A percentile compares a stretch with the other conserved stretches of the same genome.
phyloP scores from a whole-genome alignment of 208 protist species.

The Acanthamoeba healyi region DNA sequence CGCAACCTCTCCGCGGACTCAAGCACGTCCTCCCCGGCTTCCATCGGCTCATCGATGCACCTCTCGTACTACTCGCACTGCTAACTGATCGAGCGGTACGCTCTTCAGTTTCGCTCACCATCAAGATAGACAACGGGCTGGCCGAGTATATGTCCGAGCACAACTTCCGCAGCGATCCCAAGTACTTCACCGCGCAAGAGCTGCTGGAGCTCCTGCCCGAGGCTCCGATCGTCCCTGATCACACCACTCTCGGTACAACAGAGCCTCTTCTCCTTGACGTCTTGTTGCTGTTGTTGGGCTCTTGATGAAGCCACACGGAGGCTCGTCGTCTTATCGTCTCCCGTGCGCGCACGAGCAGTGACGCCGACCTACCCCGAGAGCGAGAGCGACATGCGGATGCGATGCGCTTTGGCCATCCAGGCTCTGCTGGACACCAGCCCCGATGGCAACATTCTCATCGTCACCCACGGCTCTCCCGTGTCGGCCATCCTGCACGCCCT shows the following conservation, averaged over 20 bases:
- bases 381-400: neutral
- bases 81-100: too few relatives aligned
- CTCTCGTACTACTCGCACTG: too few relatives aligned
- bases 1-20: too few relatives aligned
- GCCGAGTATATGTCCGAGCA: neutral
- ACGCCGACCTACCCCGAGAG: neutral
- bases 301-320: too few relatives aligned
- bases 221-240: neutral
- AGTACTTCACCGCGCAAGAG: neutral
- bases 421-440: neutral
- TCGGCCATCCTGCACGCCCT: conserved; percentile 5
- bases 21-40: too few relatives aligned
- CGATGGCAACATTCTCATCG: neutral
- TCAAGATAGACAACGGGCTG: neutral
- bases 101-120: neutral
- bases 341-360: neutral
- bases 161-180: neutral
- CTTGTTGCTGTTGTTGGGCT: too few relatives aligned
- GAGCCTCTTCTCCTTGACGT: neutral
- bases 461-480: neutral
- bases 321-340: too few relatives aligned
- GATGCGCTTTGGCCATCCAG: neutral
- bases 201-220: neutral
- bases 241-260: neutral
- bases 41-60: too few relatives aligned